A percentile compares a stretch with the other conserved stretches of the same genome.
phyloP scores from a whole-genome alignment of 176 grass and related monocot species.

The Lolium perenne region DNA sequence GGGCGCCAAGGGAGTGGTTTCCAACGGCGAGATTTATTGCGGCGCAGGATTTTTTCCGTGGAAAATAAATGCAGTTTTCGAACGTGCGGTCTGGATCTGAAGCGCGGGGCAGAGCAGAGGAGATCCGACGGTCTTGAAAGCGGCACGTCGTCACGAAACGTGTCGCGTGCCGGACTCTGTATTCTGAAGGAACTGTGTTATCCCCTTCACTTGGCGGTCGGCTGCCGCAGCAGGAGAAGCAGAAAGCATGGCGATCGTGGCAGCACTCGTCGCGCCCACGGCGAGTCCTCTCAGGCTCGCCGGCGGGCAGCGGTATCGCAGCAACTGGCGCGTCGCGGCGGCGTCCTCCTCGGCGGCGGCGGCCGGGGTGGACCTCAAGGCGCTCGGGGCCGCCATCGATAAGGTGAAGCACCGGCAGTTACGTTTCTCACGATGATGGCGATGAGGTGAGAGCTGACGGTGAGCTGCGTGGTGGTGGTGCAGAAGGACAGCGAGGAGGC shows the following conservation, averaged over 20 bases:
- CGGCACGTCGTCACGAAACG: slow-evolving; percentile 29
- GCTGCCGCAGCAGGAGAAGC: slow-evolving; percentile 35
- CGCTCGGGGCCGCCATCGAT: slow-evolving; percentile 72
- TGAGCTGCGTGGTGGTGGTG: slow-evolving; percentile 7
- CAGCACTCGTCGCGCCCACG: slow-evolving; percentile 37
- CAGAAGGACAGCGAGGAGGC: slow-evolving; percentile 78
- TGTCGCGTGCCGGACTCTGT: slow-evolving; percentile 3
- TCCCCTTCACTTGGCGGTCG: slow-evolving; percentile 50
- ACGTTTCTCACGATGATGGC: background rate
- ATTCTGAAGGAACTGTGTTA: slow-evolving; percentile 44
- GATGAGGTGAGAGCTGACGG: background rate
- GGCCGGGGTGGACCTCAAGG: slow-evolving; percentile 74
- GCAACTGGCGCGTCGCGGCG: slow-evolving; percentile 54
- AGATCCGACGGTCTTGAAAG: background rate
- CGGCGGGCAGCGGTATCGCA: background rate
- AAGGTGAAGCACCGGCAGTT: slow-evolving; percentile 56
- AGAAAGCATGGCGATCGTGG: slow-evolving; percentile 53
- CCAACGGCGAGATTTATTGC: slow-evolving; percentile 38
- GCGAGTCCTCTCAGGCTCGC: background rate
- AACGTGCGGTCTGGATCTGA: background rate
- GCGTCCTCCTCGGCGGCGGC: slow-evolving; percentile 63
- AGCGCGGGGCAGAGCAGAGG: too few species aligned
- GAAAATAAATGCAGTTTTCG: background rate
- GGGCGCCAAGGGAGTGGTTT: slow-evolving; percentile 64
- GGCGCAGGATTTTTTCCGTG: slow-evolving; percentile 38